Evolutionary conservation across 2,329 filamentous ascomycete species (phyloP), one percentile per base, ranked within the genome.

Genomic region (Sphaerulina musiva): DNA sequence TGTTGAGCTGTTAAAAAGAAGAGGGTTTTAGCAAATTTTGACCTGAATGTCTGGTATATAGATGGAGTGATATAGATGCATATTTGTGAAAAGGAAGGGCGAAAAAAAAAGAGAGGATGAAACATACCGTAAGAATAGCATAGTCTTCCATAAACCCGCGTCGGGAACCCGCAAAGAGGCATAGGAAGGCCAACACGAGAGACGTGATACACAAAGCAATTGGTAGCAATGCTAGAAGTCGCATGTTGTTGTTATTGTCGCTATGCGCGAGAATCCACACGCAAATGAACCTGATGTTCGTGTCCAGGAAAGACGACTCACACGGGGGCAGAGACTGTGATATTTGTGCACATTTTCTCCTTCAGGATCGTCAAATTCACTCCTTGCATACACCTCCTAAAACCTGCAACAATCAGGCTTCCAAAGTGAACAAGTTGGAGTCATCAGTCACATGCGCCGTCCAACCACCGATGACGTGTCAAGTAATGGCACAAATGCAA

Each of bases 121-220:
- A 72, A 26, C 3, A 10, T 36, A 36, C 34, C 12, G 34, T 32
- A 12, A 42, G 10, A 9, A 42, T 17, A 14, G 14, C 20, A 56
- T 78, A 80, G 50, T 77, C 72, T 56, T 82, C 76, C 66, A 85
- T 74, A 59, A 83, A 78, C 11, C 71, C 72, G 51, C 69, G 71
- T 60, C 78, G 78, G 34, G 76, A 74, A 29, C 82, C 82, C 0
- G 82, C 81, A 61, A 84, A 83, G 51, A 85, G 72, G 64, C 78
- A 82, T 4, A 84, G 70, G 60, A 83, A 76, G 12, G 75, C 74
- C 46, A 85, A 74, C 14, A 83, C 73, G 32, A 84, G 77, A 6
- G 80, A 78, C 23, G 73, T 74, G 14, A 79, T 72, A 58, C 76
- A 74, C 57, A 76, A 76, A 29, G 57, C 42, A 14, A 62, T 53